These are phyloP conservation scores for Anisogramma anomala DNA, from an alignment of 2,329 filamentous ascomycete species.

Conservation along the genomic window DNA sequence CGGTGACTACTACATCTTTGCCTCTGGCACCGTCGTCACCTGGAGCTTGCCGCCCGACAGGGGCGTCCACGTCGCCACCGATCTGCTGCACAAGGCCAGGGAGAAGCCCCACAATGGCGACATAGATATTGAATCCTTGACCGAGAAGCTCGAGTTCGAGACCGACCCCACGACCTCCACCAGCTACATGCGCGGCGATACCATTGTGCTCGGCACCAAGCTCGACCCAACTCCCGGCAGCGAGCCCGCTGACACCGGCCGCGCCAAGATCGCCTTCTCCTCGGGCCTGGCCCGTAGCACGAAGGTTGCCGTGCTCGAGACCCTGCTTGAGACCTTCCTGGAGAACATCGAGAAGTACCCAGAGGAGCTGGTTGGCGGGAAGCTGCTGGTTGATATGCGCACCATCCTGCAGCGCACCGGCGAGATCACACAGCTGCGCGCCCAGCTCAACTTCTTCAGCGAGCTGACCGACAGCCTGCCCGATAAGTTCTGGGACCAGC, in stretches of 20 bases:
- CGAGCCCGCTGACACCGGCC: constrained; percentile 35
- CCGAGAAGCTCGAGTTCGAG: constrained; percentile 56
- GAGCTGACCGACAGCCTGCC: constrained; percentile 91
- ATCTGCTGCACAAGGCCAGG: constrained; percentile 63
- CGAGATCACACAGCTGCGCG: constrained; percentile 76
- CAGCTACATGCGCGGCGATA: constrained; percentile 73
- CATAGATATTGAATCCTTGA: constrained; percentile 66
- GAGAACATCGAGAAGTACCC: constrained; percentile 76
- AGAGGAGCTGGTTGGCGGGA: constrained; percentile 52
- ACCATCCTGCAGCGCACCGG: constrained; percentile 92
- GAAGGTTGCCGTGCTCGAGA: constrained; percentile 86
- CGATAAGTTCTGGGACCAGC: constrained; percentile 92
- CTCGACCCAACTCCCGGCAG: constrained; percentile 31
- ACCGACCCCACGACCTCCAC: constrained; percentile 62
- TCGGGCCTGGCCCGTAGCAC: constrained; percentile 86
- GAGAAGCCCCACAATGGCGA: constrained; percentile 58
- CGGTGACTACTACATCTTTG: constrained; percentile 91
- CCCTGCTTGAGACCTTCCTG: constrained; percentile 71
- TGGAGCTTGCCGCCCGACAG: constrained; percentile 77
- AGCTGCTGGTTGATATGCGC: constrained; percentile 39
- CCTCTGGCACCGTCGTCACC: constrained; percentile 82
- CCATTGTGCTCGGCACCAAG: constrained; percentile 78
- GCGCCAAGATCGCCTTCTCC: constrained; percentile 88
- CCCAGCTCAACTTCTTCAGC: constrained; percentile 91
- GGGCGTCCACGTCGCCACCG: constrained; percentile 56